A percentile compares a stretch with the other conserved stretches of the same genome.
Conservation (phyloP, 2,329 filamentous ascomycete genomes). For the Metarhizium album region DNA sequence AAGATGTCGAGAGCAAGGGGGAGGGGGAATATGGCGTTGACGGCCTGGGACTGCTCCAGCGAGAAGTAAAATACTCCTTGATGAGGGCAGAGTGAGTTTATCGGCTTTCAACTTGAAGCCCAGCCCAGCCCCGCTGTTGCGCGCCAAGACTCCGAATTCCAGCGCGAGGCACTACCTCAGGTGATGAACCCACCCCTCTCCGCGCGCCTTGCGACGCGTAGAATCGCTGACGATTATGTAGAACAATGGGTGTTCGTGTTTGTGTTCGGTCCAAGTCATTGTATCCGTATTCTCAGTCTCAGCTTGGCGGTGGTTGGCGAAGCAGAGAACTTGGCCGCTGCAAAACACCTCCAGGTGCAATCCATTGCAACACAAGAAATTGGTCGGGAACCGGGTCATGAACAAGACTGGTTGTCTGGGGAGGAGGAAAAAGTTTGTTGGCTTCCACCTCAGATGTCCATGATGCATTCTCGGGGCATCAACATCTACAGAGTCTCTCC, state of each 20-base stretch:
- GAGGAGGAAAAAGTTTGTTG: too few species aligned
- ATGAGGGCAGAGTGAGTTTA: neutral
- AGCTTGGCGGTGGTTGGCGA: neutral
- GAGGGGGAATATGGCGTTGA: neutral
- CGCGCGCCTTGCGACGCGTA: neutral
- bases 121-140: constrained; percentile 10
- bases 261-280: neutral
- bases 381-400: too few species aligned
- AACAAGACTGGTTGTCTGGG: too few species aligned
- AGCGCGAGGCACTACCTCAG: constrained; percentile 10
- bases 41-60: neutral
- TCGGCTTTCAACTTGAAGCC: constrained; percentile 1
- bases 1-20: neutral
- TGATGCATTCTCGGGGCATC: too few species aligned
- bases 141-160: constrained; percentile 15
- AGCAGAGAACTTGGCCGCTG: neutral
- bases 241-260: too few species aligned
- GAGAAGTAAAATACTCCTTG: neutral
- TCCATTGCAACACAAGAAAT: too few species aligned
- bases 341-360: neutral
- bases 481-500: neutral
- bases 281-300: neutral
- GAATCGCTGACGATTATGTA: neutral
- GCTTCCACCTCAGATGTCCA: too few species aligned
- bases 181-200: neutral